Base-by-base conservation (phyloP, 805 yeast genomes). In the Myxozyma udenii region DNA sequence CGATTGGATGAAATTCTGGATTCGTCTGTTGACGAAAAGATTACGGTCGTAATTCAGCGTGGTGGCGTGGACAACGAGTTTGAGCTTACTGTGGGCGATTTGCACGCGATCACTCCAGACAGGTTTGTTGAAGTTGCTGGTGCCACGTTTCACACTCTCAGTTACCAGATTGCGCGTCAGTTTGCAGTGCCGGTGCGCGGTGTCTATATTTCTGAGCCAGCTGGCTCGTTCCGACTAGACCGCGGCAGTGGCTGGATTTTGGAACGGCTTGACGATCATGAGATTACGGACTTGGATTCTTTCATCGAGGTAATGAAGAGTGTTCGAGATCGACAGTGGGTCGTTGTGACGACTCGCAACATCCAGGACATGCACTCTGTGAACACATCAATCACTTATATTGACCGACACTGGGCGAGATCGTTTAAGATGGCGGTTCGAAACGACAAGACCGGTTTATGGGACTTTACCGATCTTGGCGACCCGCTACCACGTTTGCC, bases 151-250 rank as follows among this genome's bases (percentile, higher is more conserved):
- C 88, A 89, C 64, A 83, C 86, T 47, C 70, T 90, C 59, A 84
- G 95, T 45, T 90, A 90, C 66, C 96, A 90, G 68, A 75, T 89
- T 71, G 96, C 96, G 1, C 78, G 95, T 63, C 77, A 82, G 44
- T 87, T 81, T 64, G 87, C 90, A 28, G 77, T 89, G 26, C 93
- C 96, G 0, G 93, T 85, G 1, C 77, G 73, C 58, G 97, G 97
- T 36, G 95, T 90, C 0, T 88, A 80, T 65, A 75, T 87, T 37
- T 83, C 84, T 60, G 79, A 84, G 61, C 87, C 93, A 0, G 75
- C 86, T 1, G 91, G 91, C 0, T 83, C 91, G 0, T 88, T 90
- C 69, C 55, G 68, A 41, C 62, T 68, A 5, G 66, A 66, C 25
- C 54, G 58, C 24, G 74, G 78, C 50, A 74, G 76, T 25, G 95